These are phyloP conservation scores for Cercospora janseana DNA, from an alignment of 2,329 filamentous ascomycete species.

Conservation along the genomic window DNA sequence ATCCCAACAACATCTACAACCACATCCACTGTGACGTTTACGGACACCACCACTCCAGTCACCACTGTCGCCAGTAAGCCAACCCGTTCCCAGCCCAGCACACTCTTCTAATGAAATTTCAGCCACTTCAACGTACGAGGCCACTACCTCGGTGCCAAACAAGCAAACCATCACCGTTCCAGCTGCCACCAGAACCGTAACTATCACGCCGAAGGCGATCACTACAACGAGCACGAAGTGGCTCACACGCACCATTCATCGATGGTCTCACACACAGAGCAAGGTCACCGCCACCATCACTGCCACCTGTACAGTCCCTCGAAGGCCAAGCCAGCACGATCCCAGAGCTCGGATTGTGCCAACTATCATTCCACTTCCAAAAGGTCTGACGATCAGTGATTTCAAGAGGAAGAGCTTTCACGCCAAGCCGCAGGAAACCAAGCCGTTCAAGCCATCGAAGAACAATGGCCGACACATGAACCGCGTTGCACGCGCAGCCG, in stretches of 20 bases:
- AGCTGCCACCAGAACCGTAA: slow-evolving; percentile 30
- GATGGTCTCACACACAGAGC: slow-evolving; percentile 25
- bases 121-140: slow-evolving; percentile 17
- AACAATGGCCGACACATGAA: neutral
- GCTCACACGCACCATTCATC: slow-evolving; percentile 34
- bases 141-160: slow-evolving; percentile 30
- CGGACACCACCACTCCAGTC: slow-evolving; percentile 19
- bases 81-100: too few relatives aligned
- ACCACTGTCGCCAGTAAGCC: slow-evolving; percentile 20
- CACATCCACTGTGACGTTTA: slow-evolving; percentile 23
- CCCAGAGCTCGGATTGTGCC: slow-evolving; percentile 30
- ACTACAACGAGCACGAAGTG: slow-evolving; percentile 27
- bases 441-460: slow-evolving; percentile 9
- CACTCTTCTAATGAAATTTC: neutral
- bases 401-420: slow-evolving; percentile 8
- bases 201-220: slow-evolving; percentile 24
- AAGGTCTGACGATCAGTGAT: slow-evolving; percentile 23
- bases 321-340: slow-evolving; percentile 10
- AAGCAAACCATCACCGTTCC: slow-evolving; percentile 31
- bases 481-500: slow-evolving; percentile 4
- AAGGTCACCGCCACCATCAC: slow-evolving; percentile 37
- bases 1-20: slow-evolving; percentile 25
- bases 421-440: neutral
- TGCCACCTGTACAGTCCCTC: slow-evolving; percentile 37
- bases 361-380: slow-evolving; percentile 20